Base-by-base conservation (phyloP, 2,329 filamentous ascomycete species). In the Pseudocercospora macadamiae region DNA sequence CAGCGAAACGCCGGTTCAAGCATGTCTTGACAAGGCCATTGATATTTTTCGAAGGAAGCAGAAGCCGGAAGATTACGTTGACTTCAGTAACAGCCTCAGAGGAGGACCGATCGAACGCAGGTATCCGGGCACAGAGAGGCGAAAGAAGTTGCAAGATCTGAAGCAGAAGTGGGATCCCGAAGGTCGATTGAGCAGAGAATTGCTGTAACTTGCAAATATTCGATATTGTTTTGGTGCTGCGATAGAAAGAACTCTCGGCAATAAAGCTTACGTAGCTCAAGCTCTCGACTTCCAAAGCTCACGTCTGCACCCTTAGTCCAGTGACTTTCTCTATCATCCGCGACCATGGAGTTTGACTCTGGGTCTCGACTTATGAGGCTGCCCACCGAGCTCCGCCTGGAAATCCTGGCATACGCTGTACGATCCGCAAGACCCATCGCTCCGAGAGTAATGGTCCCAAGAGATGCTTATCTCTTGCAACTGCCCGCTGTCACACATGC, bases 391-490 rank as follows among this genome's bases (percentile, higher is more conserved):
- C 39, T 55, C 18, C 26, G 42, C 18, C 26, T 47, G 16, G 39
- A 16, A 12, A 55, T 55, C 19, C 23, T 55, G 12, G 37, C 16
- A 12, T 48, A 34, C 26, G 30, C 53, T 28, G 23, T 55, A 21
- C 25, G 18, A 32, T 34, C 8, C 8, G 23, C 14, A 14, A 25
- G 34, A 16, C n/a, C 23, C 26, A 55, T 54, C 37, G 10, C 52
- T 4, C 39, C 52, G 1, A 37, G 52, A 25, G 52, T 55, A 5
- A 45, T 32, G 25, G 44, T 55, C 37, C 37, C 52, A 8, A 21
- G 52, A 47, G 52, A 55, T 14, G 52, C 52, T 42, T 47, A 45
- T 18, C 25, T 55, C 10, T 26, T 55, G 3, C 52, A 42, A n/a
- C 52, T 55, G 16, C 52, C 52, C 14, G 9, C 52, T 2, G 25